Conservation (phyloP, 2,329 filamentous ascomycete species). For the Mycosphaerella sp. region DNA sequence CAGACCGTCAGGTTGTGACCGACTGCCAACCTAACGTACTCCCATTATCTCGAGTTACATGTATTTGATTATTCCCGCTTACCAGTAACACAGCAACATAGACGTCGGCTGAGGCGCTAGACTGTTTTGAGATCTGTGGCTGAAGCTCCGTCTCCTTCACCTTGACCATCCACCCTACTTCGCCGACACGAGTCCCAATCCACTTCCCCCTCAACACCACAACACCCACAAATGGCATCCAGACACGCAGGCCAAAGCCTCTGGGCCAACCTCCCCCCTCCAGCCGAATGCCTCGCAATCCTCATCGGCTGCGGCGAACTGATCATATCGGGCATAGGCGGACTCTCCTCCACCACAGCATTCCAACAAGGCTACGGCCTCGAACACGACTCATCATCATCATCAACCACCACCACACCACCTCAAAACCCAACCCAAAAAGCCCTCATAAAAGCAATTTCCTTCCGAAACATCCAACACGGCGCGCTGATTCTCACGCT, state of each 20-base stretch:
- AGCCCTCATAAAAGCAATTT: slow-evolving; percentile 28
- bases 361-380: slow-evolving; percentile 34
- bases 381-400: slow-evolving; percentile 15
- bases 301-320: slow-evolving; percentile 32
- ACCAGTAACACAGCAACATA: too few relatives aligned
- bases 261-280: slow-evolving; percentile 30
- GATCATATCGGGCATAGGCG: slow-evolving; percentile 33
- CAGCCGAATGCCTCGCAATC: slow-evolving; percentile 34
- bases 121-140: too few relatives aligned
- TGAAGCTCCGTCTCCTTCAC: too few relatives aligned
- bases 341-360: slow-evolving; percentile 31
- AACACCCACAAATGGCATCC: slow-evolving; percentile 14
- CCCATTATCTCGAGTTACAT: too few relatives aligned
- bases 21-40: too few relatives aligned
- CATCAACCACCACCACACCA: background rate
- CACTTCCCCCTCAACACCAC: background rate
- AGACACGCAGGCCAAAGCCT: slow-evolving; percentile 12
- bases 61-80: too few relatives aligned
- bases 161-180: too few relatives aligned
- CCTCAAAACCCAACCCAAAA: slow-evolving; percentile 26
- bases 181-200: too few relatives aligned
- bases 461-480: slow-evolving; percentile 31
- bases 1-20: too few relatives aligned
- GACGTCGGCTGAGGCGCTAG: too few relatives aligned
- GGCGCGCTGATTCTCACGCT: slow-evolving; percentile 31